Percentiles rank a stretch among this genome's conserved stretches.
Conservation (phyloP, 805 yeast genomes). For the Lachancea meyersii region DNA sequence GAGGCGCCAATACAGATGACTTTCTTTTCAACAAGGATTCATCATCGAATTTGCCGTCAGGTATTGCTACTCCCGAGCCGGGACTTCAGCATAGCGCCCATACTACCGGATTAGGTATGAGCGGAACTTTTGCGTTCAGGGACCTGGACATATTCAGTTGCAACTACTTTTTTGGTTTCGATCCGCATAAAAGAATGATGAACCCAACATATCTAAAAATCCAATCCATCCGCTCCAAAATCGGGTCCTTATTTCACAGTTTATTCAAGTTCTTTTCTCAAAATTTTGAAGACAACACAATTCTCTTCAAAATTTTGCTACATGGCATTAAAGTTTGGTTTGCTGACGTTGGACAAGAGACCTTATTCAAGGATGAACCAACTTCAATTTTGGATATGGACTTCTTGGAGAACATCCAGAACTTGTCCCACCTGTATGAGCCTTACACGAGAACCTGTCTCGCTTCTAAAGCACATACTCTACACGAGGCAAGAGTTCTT, state of each 20-base stretch:
- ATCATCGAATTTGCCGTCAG: slow-evolving; percentile 36
- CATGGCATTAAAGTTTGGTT: slow-evolving; percentile 70
- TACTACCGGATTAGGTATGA: slow-evolving; percentile 40
- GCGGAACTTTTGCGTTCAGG: slow-evolving; percentile 50
- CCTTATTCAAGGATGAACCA: slow-evolving; percentile 51
- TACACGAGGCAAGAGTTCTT: slow-evolving; percentile 67
- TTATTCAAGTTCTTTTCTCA: slow-evolving; percentile 43
- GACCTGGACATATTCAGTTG: slow-evolving; percentile 58
- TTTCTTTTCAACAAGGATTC: slow-evolving; percentile 37
- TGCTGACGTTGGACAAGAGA: slow-evolving; percentile 71
- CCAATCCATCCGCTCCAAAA: slow-evolving; percentile 52
- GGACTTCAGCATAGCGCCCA: slow-evolving; percentile 24
- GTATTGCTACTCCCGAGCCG: slow-evolving; percentile 34
- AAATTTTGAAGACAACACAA: slow-evolving; percentile 56
- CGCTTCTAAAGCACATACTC: slow-evolving; percentile 67
- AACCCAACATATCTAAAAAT: slow-evolving; percentile 44
- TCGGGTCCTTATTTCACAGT: slow-evolving; percentile 61
- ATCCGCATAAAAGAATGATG: slow-evolving; percentile 38
- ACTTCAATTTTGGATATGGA: slow-evolving; percentile 47
- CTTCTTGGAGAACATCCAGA: slow-evolving; percentile 52
- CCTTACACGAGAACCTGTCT: slow-evolving; percentile 68
- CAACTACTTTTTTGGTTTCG: slow-evolving; percentile 58
- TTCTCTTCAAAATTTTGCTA: slow-evolving; percentile 53
- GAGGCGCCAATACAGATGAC: slow-evolving; percentile 13
- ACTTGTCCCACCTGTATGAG: slow-evolving; percentile 55